Evolutionary conservation across 192 early-diverging fungal genomes (phyloP).

Genomic region (Cladochytrium replicatum): DNA sequence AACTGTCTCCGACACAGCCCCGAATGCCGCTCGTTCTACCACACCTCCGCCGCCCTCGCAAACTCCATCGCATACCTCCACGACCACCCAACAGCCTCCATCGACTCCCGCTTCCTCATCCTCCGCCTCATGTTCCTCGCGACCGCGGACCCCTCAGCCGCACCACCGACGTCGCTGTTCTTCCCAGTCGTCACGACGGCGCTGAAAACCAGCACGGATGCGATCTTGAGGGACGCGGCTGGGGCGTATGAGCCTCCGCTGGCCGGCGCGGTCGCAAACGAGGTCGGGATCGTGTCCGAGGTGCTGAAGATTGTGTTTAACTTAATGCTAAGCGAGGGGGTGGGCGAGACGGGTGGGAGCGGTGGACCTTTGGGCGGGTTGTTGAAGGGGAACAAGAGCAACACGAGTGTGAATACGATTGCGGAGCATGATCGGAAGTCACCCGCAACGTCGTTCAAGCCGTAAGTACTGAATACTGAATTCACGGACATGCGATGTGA

Average conservation of each 20-base stretch:
- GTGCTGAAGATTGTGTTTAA: slow-evolving; percentile 38
- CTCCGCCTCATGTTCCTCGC: slow-evolving; percentile 59
- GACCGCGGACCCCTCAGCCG: slow-evolving; percentile 41
- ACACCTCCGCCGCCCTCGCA: no score
- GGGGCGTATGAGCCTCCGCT: slow-evolving; percentile 8
- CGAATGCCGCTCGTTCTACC: no score
- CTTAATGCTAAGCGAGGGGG: slow-evolving; percentile 16
- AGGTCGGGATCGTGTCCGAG: slow-evolving; percentile 14
- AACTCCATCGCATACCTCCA: no score
- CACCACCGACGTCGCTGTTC: slow-evolving; percentile 1
- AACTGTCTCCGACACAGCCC: no score
- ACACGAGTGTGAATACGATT: neutral
- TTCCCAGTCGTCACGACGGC: neutral
- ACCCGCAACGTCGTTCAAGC: neutral
- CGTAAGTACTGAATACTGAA: no score
- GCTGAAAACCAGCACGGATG: neutral
- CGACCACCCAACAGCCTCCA: no score
- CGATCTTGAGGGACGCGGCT: neutral
- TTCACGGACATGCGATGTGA: no score
- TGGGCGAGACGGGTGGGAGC: slow-evolving; percentile 1
- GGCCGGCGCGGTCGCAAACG: slow-evolving; percentile 10
- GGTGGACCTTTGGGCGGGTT: neutral
- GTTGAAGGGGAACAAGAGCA: slow-evolving; percentile 1
- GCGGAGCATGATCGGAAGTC: neutral
- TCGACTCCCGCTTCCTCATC: no score